A percentile compares a stretch with the other conserved stretches of the same genome.
phyloP scores from a whole-genome alignment of 306 rosid genomes.

The Biancaea sappan region DNA sequence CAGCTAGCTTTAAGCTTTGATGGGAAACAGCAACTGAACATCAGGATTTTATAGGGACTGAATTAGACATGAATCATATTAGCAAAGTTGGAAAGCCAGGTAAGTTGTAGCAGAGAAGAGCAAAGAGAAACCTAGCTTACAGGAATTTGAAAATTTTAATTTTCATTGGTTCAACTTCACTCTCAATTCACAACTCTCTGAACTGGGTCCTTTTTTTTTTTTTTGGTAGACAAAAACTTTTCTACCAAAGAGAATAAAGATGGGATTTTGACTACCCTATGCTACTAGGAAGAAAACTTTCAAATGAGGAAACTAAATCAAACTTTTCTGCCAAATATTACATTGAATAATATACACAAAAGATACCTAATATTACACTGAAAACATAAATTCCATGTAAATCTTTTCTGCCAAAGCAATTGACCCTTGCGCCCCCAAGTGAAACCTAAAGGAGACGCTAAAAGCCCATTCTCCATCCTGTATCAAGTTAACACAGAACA shows the following conservation, averaged over 20 bases:
- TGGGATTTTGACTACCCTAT: neutral
- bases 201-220: neutral
- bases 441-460: neutral
- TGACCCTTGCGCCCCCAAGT: neutral
- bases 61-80: neutral
- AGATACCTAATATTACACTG: neutral
- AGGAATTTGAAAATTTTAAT: neutral
- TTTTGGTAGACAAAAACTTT: neutral
- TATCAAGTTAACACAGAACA: neutral
- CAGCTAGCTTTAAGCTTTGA: neutral
- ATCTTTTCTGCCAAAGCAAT: neutral
- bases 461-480: neutral
- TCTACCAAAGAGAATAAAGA: too few relatives aligned
- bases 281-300: neutral
- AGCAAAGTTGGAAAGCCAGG: neutral
- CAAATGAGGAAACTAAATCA: neutral
- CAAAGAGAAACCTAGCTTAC: neutral
- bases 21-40: neutral
- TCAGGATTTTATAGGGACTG: neutral
- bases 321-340: too few relatives aligned
- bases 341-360: neutral
- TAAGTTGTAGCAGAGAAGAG: neutral
- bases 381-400: neutral
- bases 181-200: neutral
- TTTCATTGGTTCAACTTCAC: neutral